phyloP scores from a whole-genome alignment of 2,329 filamentous ascomycete genomes.

The Teratosphaeriaceae sp. region DNA sequence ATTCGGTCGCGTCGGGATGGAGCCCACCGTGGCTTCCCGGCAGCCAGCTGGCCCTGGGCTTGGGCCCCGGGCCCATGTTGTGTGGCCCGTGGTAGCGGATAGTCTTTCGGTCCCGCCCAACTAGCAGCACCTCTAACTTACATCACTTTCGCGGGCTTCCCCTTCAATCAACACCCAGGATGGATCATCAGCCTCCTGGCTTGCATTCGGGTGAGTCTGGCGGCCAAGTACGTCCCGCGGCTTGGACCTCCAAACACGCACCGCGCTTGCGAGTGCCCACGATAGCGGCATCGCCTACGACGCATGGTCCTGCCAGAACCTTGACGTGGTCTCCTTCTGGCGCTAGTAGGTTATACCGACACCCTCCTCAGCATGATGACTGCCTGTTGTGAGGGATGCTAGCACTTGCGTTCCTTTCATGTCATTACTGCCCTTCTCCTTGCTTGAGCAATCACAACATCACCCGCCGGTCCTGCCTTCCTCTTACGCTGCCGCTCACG shows the following conservation, averaged over 20 bases:
- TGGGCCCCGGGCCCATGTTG: not conserved
- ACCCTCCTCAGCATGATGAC: too few relatives aligned
- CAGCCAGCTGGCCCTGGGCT: not conserved
- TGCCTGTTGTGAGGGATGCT: not conserved
- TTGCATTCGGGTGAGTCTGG: not conserved
- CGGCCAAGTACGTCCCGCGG: slow-evolving; percentile 1
- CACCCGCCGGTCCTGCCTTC: slow-evolving; percentile 5
- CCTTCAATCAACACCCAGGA: too few relatives aligned
- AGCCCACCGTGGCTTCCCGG: not conserved
- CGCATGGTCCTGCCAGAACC: slow-evolving; percentile 1
- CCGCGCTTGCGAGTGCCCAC: not conserved
- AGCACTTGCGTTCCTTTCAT: slow-evolving; percentile 22
- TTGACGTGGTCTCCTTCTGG: not conserved
- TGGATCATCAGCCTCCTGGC: slow-evolving; percentile 2
- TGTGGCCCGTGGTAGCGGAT: slow-evolving; percentile 2
- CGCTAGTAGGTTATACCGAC: not conserved
- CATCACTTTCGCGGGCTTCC: slow-evolving; percentile 2
- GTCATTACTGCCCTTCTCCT: slow-evolving; percentile 23
- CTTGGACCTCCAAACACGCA: not conserved
- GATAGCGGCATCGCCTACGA: not conserved
- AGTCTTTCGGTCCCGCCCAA: not conserved
- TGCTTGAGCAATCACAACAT: slow-evolving; percentile 23
- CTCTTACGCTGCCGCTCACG: slow-evolving; percentile 5
- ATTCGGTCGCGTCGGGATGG: too few relatives aligned
- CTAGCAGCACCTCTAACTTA: slow-evolving; percentile 2